Evolutionary conservation across 106 monocot species (phyloP).

Genomic region (Alisma plantagoaquatica): DNA sequence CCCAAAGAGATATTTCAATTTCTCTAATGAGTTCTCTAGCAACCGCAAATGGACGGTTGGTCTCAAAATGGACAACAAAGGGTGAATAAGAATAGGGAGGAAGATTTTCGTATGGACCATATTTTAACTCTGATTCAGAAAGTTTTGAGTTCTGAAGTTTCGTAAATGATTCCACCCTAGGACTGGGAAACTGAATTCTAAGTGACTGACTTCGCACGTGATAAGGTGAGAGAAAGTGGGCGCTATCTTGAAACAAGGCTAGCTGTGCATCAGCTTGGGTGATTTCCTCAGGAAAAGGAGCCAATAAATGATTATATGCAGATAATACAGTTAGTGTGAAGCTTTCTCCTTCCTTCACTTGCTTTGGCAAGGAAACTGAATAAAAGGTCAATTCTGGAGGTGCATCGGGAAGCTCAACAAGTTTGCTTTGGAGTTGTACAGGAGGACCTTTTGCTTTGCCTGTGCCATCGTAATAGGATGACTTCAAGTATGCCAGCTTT

Average conservation of each 20-base stretch:
- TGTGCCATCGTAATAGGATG: slow-evolving; percentile 43
- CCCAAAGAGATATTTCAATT: slow-evolving; percentile 98
- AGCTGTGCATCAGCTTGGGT: slow-evolving; percentile 85
- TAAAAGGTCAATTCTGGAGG: slow-evolving; percentile 66
- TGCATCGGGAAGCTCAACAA: slow-evolving; percentile 37
- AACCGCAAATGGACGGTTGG: slow-evolving; percentile 78
- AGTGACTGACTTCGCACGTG: slow-evolving; percentile 70
- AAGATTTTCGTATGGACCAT: slow-evolving; percentile 81
- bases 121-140: slow-evolving; percentile 67
- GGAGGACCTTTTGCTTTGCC: slow-evolving; percentile 47
- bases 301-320: slow-evolving; percentile 54
- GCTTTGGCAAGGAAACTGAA: slow-evolving; percentile 51
- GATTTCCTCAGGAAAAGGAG: slow-evolving; percentile 92
- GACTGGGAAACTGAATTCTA: slow-evolving; percentile 58
- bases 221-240: slow-evolving; percentile 83
- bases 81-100: slow-evolving; percentile 58
- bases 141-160: slow-evolving; percentile 65
- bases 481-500: slow-evolving; percentile 62
- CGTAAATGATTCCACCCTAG: slow-evolving; percentile 88
- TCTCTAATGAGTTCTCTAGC: slow-evolving; percentile 65
- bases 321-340: slow-evolving; percentile 57
- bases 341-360: slow-evolving; percentile 44
- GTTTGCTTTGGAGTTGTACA: slow-evolving; percentile 33
- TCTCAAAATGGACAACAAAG: slow-evolving; percentile 81
- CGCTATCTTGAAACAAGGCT: slow-evolving; percentile 77